Conservation (phyloP, 306 rosid genomes). For the Quercus robur region DNA sequence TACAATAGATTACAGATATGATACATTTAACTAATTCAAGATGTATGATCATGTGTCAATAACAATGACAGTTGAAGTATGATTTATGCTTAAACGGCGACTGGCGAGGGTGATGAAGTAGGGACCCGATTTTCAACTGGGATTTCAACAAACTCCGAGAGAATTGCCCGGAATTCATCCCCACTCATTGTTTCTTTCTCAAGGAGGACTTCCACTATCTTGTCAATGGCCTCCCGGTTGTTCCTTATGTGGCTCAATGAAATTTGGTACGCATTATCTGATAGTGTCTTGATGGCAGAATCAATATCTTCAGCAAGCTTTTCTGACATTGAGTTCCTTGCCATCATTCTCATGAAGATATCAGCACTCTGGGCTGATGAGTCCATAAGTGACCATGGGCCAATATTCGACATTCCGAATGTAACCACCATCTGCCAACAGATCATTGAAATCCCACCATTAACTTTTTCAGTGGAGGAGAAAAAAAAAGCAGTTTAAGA, state of each 20-base stretch:
- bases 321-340: slow-evolving; percentile 97
- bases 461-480: not conserved
- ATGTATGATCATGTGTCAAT: slow-evolving; percentile 16
- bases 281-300: slow-evolving; percentile 68
- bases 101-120: slow-evolving; percentile 65
- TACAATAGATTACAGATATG: slow-evolving; percentile 32
- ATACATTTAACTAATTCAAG: slow-evolving; percentile 33
- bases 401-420: slow-evolving; percentile 97
- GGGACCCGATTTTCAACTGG: slow-evolving; percentile 76
- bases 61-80: slow-evolving; percentile 23
- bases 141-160: slow-evolving; percentile 84
- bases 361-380: slow-evolving; percentile 72
- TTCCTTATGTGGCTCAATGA: slow-evolving; percentile 79
- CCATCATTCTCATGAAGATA: slow-evolving; percentile 98
- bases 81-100: slow-evolving; percentile 53
- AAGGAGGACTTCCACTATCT: slow-evolving; percentile 82
- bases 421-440: slow-evolving; percentile 84
- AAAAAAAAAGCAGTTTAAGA: not conserved
- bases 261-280: slow-evolving; percentile 84
- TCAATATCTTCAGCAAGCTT: slow-evolving; percentile 96
- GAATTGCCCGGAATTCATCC: slow-evolving; percentile 88
- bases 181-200: slow-evolving; percentile 92
- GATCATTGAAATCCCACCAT: slow-evolving; percentile 3
- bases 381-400: slow-evolving; percentile 99
- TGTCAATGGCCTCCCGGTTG: slow-evolving; percentile 97